phyloP scores from a whole-genome alignment of 805 yeast genomes.

The Saccharomycopsis sp. region DNA sequence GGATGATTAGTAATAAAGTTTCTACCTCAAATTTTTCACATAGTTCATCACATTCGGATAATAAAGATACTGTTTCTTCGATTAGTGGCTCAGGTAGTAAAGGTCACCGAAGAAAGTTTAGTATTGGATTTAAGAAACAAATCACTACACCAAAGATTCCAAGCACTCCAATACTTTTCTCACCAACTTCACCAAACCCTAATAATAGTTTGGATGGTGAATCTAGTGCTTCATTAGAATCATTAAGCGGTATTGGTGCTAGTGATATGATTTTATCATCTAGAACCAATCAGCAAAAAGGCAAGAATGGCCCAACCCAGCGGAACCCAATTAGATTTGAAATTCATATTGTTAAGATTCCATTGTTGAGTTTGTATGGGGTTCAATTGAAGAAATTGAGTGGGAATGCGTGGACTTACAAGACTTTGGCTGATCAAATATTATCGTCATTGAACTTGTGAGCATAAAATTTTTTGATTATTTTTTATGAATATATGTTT shows the following conservation, averaged over 20 bases:
- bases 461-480: not conserved
- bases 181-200: constrained; percentile 25
- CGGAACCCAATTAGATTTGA: constrained; percentile 78
- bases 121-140: constrained; percentile 24
- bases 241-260: constrained; percentile 19
- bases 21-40: constrained; percentile 19
- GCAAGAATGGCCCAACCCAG: constrained; percentile 21
- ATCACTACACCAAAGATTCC: constrained; percentile 22
- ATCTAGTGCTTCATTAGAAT: constrained; percentile 28
- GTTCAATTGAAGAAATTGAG: constrained; percentile 89
- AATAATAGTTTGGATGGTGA: constrained; percentile 23
- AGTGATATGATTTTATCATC: constrained; percentile 23
- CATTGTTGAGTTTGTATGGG: constrained; percentile 83
- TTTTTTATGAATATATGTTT: not conserved
- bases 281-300: constrained; percentile 17
- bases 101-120: constrained; percentile 21
- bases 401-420: constrained; percentile 94
- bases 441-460: constrained; percentile 40
- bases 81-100: constrained; percentile 2
- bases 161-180: constrained; percentile 25
- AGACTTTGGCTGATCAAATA: constrained; percentile 81
- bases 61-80: constrained; percentile 10
- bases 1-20: constrained; percentile 9
- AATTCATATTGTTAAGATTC: constrained; percentile 86
- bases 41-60: constrained; percentile 16